Percentiles rank a stretch among this genome's conserved stretches.
Evolutionary conservation across 495 filamentous ascomycete species (phyloP).

Genomic region (Hapsidospora chrysogenum): DNA sequence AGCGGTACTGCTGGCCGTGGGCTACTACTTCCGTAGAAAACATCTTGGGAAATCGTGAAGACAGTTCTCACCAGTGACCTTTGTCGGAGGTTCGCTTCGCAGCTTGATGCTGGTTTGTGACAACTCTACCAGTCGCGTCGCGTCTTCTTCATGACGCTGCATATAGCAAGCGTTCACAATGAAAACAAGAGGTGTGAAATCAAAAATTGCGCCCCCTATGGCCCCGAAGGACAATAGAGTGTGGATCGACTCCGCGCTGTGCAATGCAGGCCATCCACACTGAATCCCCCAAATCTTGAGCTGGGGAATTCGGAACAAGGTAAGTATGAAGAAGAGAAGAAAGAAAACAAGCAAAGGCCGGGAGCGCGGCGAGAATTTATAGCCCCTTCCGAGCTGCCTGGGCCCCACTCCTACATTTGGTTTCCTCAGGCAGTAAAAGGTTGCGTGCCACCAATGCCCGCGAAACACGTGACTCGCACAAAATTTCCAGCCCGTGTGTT

Average conservation of each 20-base stretch:
- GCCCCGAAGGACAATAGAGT: constrained; percentile 4
- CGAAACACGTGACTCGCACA: too few relatives aligned
- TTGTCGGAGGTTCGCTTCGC: too few relatives aligned
- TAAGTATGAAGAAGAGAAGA: constrained; percentile 4
- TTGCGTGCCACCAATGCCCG: too few relatives aligned
- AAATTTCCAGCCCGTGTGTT: neutral
- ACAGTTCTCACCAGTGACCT: too few relatives aligned
- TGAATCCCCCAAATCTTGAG: constrained; percentile 2
- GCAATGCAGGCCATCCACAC: constrained; percentile 41
- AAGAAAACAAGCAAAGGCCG: constrained; percentile 1
- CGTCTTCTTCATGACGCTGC: constrained; percentile 3
- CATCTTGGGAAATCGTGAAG: too few relatives aligned
- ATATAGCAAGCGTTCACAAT: constrained; percentile 3
- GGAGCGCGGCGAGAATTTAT: neutral
- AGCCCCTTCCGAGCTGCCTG: constrained; percentile 1
- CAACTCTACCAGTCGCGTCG: too few relatives aligned
- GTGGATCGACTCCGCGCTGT: constrained; percentile 43
- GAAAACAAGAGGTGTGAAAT: constrained; percentile 1
- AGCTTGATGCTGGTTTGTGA: too few relatives aligned
- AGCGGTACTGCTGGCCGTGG: too few relatives aligned
- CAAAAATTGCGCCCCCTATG: constrained; percentile 4
- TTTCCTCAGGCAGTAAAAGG: neutral
- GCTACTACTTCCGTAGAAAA: too few relatives aligned
- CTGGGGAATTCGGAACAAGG: constrained; percentile 3
- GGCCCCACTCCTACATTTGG: neutral